A percentile compares a stretch with the other conserved stretches of the same genome.
These are phyloP conservation scores for Leccinum barrowsii DNA, from an alignment of 768 basidiomycete species.

Conservation along the genomic window DNA sequence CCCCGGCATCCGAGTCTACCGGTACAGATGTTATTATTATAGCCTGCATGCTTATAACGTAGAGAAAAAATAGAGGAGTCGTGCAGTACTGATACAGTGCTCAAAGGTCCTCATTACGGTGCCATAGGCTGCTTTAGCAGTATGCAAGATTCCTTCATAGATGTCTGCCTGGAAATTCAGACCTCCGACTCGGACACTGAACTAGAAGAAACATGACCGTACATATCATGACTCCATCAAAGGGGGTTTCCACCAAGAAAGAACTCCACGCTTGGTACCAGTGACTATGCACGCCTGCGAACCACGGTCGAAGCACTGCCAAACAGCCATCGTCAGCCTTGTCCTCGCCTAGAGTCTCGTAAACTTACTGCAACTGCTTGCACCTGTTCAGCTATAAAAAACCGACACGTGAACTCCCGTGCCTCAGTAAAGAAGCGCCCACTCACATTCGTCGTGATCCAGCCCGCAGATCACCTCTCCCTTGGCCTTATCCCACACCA, in stretches of 20 bases:
- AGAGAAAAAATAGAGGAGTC: constrained; percentile 7
- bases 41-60: constrained; percentile 22
- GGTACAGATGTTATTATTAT: constrained; percentile 24
- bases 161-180: constrained; percentile 14
- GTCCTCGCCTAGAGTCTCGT: not conserved
- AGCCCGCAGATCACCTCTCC: constrained; percentile 54
- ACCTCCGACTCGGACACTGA: not conserved
- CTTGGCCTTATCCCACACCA: constrained; percentile 61
- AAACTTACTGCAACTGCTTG: constrained; percentile 36
- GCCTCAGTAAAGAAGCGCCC: not conserved
- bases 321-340: constrained; percentile 26
- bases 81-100: constrained; percentile 34
- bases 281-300: constrained; percentile 43
- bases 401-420: constrained; percentile 7
- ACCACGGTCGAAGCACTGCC: constrained; percentile 46
- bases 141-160: constrained; percentile 30
- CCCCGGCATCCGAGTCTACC: not conserved
- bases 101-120: constrained; percentile 26
- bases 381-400: constrained; percentile 26
- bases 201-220: constrained; percentile 4
- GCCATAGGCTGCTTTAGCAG: constrained; percentile 22
- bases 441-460: constrained; percentile 57
- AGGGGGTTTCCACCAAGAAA: constrained; percentile 55
- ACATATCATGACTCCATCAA: constrained; percentile 28
- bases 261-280: constrained; percentile 50